Conservation (phyloP, 2,329 filamentous ascomycete species). For the Aspergillus fumigatiaffinis region DNA sequence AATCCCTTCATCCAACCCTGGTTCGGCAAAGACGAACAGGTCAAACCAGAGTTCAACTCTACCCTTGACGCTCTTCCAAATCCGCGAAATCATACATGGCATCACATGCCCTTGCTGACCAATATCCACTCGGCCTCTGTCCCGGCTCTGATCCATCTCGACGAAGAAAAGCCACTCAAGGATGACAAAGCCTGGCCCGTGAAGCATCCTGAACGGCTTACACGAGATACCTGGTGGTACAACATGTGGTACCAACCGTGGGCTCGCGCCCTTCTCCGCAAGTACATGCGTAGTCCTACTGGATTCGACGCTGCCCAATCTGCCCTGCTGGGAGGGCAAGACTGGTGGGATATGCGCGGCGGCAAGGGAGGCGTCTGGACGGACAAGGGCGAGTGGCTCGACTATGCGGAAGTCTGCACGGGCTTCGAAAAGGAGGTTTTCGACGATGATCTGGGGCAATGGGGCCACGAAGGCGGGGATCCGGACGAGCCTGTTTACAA, state of each 20-base stretch:
- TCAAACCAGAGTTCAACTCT: slow-evolving; percentile 31
- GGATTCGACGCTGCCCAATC: slow-evolving; percentile 42
- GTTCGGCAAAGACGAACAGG: slow-evolving; percentile 22
- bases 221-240: slow-evolving; percentile 38
- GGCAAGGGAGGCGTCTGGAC: slow-evolving; percentile 55
- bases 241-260: slow-evolving; percentile 49
- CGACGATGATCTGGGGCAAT: slow-evolving; percentile 43
- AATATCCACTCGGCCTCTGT: slow-evolving; percentile 48
- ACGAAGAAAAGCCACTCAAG: slow-evolving; percentile 28
- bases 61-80: slow-evolving; percentile 43
- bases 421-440: slow-evolving; percentile 46
- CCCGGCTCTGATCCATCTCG: slow-evolving; percentile 43
- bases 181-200: background rate
- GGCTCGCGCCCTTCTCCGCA: slow-evolving; percentile 48
- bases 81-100: slow-evolving; percentile 40
- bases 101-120: slow-evolving; percentile 42
- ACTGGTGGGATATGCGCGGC: slow-evolving; percentile 48
- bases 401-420: slow-evolving; percentile 47
- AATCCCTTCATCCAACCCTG: slow-evolving; percentile 34
- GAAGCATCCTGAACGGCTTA: background rate
- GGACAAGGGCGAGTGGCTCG: slow-evolving; percentile 46
- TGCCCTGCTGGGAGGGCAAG: slow-evolving; percentile 44
- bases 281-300: slow-evolving; percentile 44
- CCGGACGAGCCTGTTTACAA: slow-evolving; percentile 34
- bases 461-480: slow-evolving; percentile 34